A percentile compares a stretch with the other conserved stretches of the same genome.
These are phyloP conservation scores for Plasmodium gaboni DNA, from an alignment of 169 alveolate genomes.

Conservation along the genomic window DNA sequence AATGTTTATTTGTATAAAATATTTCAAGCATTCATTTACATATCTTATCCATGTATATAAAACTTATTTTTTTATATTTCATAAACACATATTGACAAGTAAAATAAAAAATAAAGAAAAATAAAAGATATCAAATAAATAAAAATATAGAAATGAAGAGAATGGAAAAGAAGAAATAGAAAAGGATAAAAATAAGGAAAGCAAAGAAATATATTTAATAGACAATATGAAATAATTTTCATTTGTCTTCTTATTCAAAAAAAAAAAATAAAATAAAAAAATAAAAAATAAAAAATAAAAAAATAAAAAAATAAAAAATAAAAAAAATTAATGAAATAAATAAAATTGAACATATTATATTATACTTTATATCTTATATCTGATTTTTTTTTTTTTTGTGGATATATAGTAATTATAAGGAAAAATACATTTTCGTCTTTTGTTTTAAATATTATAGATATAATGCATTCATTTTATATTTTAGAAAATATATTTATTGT, in stretches of 20 bases:
- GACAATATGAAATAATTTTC: conserved; percentile 18
- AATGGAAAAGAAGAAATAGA: background rate
- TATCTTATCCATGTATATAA: no score
- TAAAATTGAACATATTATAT: background rate
- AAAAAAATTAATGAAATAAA: no score
- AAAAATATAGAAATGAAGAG: background rate
- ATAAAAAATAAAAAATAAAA: no score
- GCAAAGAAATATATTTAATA: background rate
- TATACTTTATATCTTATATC: background rate
- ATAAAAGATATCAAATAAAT: background rate
- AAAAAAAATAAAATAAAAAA: background rate
- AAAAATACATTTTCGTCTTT: no score
- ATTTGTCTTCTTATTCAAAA: conserved; percentile 26
- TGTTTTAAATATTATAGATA: no score
- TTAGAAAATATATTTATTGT: no score
- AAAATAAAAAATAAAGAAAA: background rate
- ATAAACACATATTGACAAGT: conserved; percentile 21
- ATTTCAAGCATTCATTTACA: no score
- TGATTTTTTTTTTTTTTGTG: no score
- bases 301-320: background rate
- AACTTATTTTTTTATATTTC: no score
- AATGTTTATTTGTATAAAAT: no score
- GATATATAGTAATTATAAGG: no score
- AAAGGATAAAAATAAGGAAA: background rate
- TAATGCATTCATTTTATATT: no score